Conservation (phyloP, 768 basidiomycete genomes). For the Lepiota brunneoincarnata region DNA sequence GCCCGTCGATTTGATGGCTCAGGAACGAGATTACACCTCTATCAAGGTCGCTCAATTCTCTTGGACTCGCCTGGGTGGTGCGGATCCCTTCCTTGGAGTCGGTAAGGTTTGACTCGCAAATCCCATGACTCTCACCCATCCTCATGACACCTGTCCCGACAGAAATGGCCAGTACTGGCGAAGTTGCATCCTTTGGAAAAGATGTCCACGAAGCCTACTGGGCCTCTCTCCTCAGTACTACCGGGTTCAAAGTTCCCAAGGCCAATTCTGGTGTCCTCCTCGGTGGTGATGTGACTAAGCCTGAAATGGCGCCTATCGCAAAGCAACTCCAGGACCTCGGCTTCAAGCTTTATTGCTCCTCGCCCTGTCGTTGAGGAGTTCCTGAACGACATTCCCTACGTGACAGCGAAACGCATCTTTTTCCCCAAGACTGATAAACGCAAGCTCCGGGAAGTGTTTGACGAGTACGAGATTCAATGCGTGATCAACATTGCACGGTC, state of each 20-base stretch:
- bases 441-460: conserved; percentile 89
- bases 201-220: conserved; percentile 96
- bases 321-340: conserved; percentile 80
- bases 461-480: conserved; percentile 90
- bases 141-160: conserved; percentile 6
- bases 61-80: conserved; percentile 94
- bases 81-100: conserved; percentile 95
- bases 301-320: conserved; percentile 84
- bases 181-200: conserved; percentile 93
- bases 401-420: conserved; percentile 84
- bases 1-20: conserved; percentile 88
- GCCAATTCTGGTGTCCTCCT: conserved; percentile 85
- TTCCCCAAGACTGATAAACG: conserved; percentile 98
- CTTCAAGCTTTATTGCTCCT: conserved; percentile 94
- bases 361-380: conserved; percentile 73
- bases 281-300: conserved; percentile 85
- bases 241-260: conserved; percentile 90
- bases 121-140: neutral
- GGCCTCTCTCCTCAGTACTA: conserved; percentile 92
- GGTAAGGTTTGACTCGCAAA: conserved; percentile 48
- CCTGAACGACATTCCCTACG: conserved; percentile 75
- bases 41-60: conserved; percentile 99
- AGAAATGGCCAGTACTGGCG: conserved; percentile 99
- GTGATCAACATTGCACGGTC: conserved; percentile 90
- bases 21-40: conserved; percentile 85